Evolutionary conservation across 495 filamentous ascomycete species (phyloP).

Genomic region (Pseudomonodictys pantanalensis): DNA sequence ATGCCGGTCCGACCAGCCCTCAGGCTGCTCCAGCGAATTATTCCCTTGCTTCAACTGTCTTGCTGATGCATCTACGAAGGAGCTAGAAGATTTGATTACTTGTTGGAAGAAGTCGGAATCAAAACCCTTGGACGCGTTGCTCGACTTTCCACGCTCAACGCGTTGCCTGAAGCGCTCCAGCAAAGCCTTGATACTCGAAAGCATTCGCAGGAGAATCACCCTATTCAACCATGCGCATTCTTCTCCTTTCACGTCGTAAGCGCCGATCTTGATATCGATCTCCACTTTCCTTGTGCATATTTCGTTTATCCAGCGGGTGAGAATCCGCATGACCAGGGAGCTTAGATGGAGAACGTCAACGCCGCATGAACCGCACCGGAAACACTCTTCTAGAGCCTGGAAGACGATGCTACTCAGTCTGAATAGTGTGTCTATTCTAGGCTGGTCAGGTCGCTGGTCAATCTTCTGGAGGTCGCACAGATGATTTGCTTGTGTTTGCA

Average conservation of each 20-base stretch:
- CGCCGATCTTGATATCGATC: background rate
- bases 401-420: background rate
- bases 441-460: background rate
- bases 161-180: no score
- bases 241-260: background rate
- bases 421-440: background rate
- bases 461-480: background rate
- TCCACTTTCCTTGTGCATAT: background rate
- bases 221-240: slow-evolving; percentile 1
- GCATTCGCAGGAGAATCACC: background rate
- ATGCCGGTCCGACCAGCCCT: no score
- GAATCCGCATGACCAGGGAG: background rate
- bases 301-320: background rate
- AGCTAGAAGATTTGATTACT: no score
- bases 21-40: no score
- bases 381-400: background rate
- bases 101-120: no score
- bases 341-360: background rate
- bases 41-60: no score
- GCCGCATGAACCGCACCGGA: background rate
- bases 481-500: background rate
- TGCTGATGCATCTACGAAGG: no score
- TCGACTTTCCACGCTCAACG: no score
- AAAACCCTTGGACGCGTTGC: no score
- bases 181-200: no score